A percentile compares a stretch with the other conserved stretches of the same genome.
Evolutionary conservation across 257 asterid species (phyloP).

Genomic region (Fraxinus excelsior): DNA sequence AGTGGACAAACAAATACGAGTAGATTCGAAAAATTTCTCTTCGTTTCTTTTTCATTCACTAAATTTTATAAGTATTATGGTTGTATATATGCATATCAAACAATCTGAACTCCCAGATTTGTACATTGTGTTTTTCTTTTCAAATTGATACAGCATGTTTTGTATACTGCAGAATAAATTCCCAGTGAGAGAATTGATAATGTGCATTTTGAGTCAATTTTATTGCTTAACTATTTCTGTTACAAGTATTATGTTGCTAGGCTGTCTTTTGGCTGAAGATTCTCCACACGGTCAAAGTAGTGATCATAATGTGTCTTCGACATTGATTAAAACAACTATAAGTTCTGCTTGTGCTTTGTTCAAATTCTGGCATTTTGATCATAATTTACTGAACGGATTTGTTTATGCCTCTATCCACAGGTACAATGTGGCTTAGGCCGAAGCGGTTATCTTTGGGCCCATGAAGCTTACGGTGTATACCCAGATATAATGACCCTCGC

Average conservation of each 20-base stretch:
- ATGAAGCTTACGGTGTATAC: constrained; percentile 65
- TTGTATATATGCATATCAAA: not conserved
- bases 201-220: not conserved
- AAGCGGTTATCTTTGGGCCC: constrained; percentile 92
- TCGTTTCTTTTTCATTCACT: not conserved
- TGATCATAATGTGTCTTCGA: not conserved
- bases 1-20: not conserved
- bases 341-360: constrained; percentile 1
- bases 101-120: not conserved
- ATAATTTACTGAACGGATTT: constrained; percentile 9
- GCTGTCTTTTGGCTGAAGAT: not conserved
- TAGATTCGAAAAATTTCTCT: not conserved
- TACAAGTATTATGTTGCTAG: not conserved
- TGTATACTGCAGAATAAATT: not conserved
- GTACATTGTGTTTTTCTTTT: not conserved
- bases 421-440: constrained; percentile 98
- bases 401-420: constrained; percentile 34
- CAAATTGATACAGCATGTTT: not conserved
- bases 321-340: not conserved
- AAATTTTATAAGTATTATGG: not conserved
- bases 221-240: not conserved
- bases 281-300: not conserved
- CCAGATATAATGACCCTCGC: constrained; percentile 97
- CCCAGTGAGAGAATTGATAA: not conserved
- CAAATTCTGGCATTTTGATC: not conserved